Evolutionary conservation across 2,329 filamentous ascomycete genomes (phyloP).

Genomic region (Dactylonectria estremocensis): DNA sequence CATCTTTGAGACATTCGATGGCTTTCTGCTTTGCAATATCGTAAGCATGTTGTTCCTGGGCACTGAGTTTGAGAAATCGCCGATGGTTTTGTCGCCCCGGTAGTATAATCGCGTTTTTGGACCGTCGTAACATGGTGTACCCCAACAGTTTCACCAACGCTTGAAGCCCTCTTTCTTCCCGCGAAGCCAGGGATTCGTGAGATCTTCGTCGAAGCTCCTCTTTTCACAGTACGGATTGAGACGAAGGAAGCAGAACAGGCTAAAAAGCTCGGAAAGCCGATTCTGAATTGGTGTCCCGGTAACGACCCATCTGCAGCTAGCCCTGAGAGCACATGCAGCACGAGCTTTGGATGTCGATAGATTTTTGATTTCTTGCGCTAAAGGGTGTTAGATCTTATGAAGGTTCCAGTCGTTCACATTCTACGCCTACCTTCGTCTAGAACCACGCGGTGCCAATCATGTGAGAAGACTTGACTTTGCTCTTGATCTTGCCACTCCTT

Average conservation of each 20-base stretch:
- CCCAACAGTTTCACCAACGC: conserved; percentile 5
- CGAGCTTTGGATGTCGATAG: not conserved
- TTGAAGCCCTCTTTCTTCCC: conserved; percentile 7
- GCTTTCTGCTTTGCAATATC: not conserved
- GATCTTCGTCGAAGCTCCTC: not conserved
- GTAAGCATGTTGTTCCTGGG: conserved; percentile 9
- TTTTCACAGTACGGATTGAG: conserved; percentile 7
- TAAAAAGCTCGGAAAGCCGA: conserved; percentile 5
- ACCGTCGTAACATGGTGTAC: conserved; percentile 6
- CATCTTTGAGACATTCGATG: not conserved
- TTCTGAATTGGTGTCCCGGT: conserved; percentile 13
- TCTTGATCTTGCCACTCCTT: conserved; percentile 1
- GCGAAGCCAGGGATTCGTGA: not conserved
- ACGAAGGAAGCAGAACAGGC: conserved; percentile 7
- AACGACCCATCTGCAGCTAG: not conserved
- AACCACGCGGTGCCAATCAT: conserved; percentile 11
- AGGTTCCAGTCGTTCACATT: not conserved
- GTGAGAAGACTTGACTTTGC: not conserved
- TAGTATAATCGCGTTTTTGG: conserved; percentile 2
- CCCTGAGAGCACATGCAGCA: not conserved
- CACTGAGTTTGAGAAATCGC: not conserved
- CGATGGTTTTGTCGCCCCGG: not conserved
- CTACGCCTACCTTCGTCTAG: conserved; percentile 6
- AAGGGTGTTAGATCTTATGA: not conserved
- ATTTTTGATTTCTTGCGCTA: conserved; percentile 11